Base-by-base conservation (phyloP, 257 asterid species). In the Linaria vulgaris region DNA sequence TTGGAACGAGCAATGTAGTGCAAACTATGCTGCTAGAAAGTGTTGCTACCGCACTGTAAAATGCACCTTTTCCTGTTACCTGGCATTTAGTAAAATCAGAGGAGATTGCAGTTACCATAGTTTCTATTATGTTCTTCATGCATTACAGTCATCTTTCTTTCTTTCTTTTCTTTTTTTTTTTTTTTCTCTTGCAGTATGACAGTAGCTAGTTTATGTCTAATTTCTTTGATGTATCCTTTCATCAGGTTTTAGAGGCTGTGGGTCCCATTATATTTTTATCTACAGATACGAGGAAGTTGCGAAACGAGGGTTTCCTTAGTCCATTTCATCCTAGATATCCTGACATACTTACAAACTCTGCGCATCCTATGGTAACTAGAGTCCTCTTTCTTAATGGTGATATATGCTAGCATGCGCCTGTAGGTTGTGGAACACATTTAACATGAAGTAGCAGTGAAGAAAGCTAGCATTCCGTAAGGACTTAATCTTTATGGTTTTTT, bases 291-390 rank as follows among this genome's bases (percentile, higher is more conserved):
- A 84, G 96, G 83, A 94, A 94, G 85, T 78, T 94, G 73, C 83
- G 99, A 43, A 94, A 94, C 47, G 99, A 94, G 86, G 99, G 99
- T 39, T 94, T 89, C 78, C 77, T 94, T 62, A 94, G 99, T 65
- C 99, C 99, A 47, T 94, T 94, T 76, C 99, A 94, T 78, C 99
- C 99, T 70, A 86, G 99, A 77, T 94, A 94, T 74, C 99, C 99
- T 30, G 99, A 94, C 77, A 94, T 94, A 80, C 96, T 94, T 12
- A 94, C 99, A 64, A 94, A 94, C 79, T 87, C 99, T 47, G 99
- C 99, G 38, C 99, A 94, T 80, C 99, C 99, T 68, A 80, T 94
- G 99, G 99, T 92, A 81, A 58, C 62, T 55, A 63, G 56, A 46
- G 52, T 55, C 68, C 38, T 59, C 48, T 75, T 66, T 52, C 45